phyloP scores from a whole-genome alignment of 176 grass and related monocot genomes.

The Musa acuminata region DNA sequence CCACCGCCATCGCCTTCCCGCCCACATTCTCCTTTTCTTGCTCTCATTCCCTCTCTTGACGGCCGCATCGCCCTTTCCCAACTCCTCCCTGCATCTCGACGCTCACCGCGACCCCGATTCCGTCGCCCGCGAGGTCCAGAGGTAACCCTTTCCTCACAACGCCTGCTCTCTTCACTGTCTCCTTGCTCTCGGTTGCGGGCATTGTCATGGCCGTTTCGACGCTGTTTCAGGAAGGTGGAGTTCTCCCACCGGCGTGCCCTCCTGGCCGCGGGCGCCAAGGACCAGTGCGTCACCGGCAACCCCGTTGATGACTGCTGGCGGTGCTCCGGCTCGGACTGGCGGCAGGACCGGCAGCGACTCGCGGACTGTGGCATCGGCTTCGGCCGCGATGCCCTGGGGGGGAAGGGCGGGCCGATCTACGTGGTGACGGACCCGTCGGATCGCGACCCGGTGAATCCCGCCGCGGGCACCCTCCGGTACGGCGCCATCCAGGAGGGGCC shows the following conservation, averaged over 20 bases:
- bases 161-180: neutral
- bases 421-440: conserved; percentile 78
- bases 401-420: conserved; percentile 74
- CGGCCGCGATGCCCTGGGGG: conserved; percentile 56
- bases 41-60: conserved; percentile 1
- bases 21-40: conserved; percentile 20
- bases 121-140: conserved; percentile 55
- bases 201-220: neutral
- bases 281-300: conserved; percentile 60
- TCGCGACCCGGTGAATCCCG: conserved; percentile 61
- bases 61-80: conserved; percentile 6
- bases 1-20: neutral
- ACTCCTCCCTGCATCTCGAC: conserved; percentile 26
- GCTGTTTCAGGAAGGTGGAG: conserved; percentile 23
- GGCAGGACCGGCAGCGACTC: conserved; percentile 54
- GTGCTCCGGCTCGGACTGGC: conserved; percentile 70
- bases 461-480: conserved; percentile 63
- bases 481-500: conserved; percentile 89
- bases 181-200: neutral
- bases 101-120: conserved; percentile 37
- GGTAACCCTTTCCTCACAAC: conserved; percentile 21
- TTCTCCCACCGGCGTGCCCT: conserved; percentile 43
- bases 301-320: conserved; percentile 91
- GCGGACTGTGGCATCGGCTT: conserved; percentile 91
- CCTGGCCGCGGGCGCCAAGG: conserved; percentile 13